Evolutionary conservation across 805 yeast genomes (phyloP), one percentile per base, ranked within the genome.

Genomic region (Metschnikowia gelsemii): DNA sequence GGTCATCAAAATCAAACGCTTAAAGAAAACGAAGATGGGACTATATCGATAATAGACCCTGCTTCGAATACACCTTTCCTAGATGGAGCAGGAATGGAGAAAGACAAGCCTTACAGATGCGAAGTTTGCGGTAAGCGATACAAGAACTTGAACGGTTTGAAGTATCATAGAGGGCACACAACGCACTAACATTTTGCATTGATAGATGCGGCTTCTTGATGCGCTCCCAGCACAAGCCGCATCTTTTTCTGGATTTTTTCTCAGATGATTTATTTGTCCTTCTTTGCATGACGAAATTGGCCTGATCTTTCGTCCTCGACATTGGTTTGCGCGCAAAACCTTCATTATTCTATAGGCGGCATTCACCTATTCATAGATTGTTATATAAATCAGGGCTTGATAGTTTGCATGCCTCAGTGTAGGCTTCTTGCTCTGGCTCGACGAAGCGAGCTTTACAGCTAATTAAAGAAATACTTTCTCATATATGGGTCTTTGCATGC

Each of bases 51-150:
- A 28, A 85, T 91, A 46, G 96, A 93, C 63, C 99, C 99, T 9
- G 87, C 82, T 57, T 75, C 82, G 27, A 88, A 87, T 57, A 78
- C 89, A 43, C 96, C 96, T 8, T 87, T 87, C 60, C 87, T 91
- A 29, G 96, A 91, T 62, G 96, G 96, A 4, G 84, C 88, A 66
- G 96, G 90, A 17, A 78, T 88, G 78, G 99, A 93, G 64, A 90
- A 88, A 71, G 99, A 93, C 70, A 93, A 93, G 70, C 99, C 99
- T 27, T 93, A 91, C 64, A 78, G 97, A 59, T 93, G 99, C 67
- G 98, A 93, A 68, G 96, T 91, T 31, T 93, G 99, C 68, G 98
- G 98, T 45, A 93, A 91, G 67, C 73, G 99, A 43, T 93, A 93
- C 70, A 93, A 93, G 74, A 93, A 93, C 59, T 72, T 93, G 57